A percentile compares a stretch with the other conserved stretches of the same genome.
Conservation (phyloP, 768 basidiomycete species). For the Rhizopogon vulgaris region DNA sequence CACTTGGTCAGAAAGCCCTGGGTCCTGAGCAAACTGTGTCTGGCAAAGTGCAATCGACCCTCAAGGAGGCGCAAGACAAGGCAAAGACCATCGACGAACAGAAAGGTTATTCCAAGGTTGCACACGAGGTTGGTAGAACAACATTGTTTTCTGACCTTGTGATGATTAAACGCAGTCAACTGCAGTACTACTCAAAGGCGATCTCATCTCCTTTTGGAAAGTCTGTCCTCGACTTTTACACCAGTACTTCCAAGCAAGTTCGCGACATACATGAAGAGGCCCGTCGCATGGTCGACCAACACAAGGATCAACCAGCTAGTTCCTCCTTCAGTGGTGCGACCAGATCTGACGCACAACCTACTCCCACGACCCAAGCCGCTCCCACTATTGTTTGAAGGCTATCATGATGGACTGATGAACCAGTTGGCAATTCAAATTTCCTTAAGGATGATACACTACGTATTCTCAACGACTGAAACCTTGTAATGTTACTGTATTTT, state of each 20-base stretch:
- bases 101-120: constrained; percentile 66
- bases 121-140: constrained; percentile 49
- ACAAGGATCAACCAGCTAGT: constrained; percentile 33
- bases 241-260: constrained; percentile 81
- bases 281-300: constrained; percentile 61
- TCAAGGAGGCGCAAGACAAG: constrained; percentile 60
- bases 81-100: constrained; percentile 77
- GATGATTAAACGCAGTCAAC: background rate
- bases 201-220: constrained; percentile 72
- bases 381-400: background rate
- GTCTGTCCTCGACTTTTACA: constrained; percentile 80
- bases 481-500: background rate
- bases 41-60: constrained; percentile 58
- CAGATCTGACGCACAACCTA: constrained; percentile 6
- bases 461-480: background rate
- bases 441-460: background rate
- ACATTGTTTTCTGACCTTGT: background rate
- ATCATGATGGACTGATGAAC: background rate
- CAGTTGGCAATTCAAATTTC: background rate
- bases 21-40: constrained; percentile 82
- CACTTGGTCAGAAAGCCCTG: constrained; percentile 61
- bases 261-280: constrained; percentile 93
- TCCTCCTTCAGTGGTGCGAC: background rate
- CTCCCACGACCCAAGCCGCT: constrained; percentile 6
- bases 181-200: constrained; percentile 73